These are phyloP conservation scores for Thuja plicata DNA, from an alignment of 83 land plant species.

Conservation along the genomic window DNA sequence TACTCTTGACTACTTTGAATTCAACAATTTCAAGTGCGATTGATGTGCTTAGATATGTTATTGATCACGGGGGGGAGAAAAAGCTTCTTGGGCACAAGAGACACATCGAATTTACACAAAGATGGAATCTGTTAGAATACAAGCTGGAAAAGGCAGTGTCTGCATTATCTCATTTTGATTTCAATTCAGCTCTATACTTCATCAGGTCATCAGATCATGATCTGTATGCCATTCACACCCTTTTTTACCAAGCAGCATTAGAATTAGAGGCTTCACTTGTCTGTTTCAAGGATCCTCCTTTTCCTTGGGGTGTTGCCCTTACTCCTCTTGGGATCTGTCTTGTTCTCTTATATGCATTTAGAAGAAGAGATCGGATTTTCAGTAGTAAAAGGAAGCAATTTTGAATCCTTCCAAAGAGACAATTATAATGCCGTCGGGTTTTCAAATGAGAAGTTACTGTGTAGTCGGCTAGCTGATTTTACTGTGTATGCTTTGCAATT, in stretches of 20 bases:
- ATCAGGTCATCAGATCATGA: conserved; percentile 90
- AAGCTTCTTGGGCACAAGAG: conserved; percentile 52
- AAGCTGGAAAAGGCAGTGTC: conserved; percentile 85
- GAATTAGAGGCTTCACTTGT: conserved; percentile 75
- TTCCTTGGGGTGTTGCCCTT: conserved; percentile 73
- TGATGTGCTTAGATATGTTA: conserved; percentile 69
- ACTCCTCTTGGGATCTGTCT: conserved; percentile 24
- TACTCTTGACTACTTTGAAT: conserved; percentile 75
- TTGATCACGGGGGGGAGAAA: conserved; percentile 83
- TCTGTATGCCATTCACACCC: conserved; percentile 65
- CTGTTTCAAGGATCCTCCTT: conserved; percentile 94
- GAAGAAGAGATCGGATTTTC: conserved; percentile 77
- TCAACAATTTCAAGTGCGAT: conserved; percentile 65
- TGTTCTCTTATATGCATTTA: conserved; percentile 42
- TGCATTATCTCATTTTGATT: conserved; percentile 87
- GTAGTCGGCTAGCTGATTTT: background rate
- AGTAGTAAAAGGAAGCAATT: conserved; percentile 86
- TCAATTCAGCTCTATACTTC: conserved; percentile 75
- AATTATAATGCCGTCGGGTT: background rate
- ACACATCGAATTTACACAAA: conserved; percentile 67
- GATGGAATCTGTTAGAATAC: conserved; percentile 84
- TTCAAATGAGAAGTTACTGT: background rate
- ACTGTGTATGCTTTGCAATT: background rate
- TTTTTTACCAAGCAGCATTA: conserved; percentile 71
- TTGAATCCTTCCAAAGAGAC: conserved; percentile 26